Evolutionary conservation across 2,329 filamentous ascomycete species (phyloP).

Genomic region (Colletotrichum lupini): DNA sequence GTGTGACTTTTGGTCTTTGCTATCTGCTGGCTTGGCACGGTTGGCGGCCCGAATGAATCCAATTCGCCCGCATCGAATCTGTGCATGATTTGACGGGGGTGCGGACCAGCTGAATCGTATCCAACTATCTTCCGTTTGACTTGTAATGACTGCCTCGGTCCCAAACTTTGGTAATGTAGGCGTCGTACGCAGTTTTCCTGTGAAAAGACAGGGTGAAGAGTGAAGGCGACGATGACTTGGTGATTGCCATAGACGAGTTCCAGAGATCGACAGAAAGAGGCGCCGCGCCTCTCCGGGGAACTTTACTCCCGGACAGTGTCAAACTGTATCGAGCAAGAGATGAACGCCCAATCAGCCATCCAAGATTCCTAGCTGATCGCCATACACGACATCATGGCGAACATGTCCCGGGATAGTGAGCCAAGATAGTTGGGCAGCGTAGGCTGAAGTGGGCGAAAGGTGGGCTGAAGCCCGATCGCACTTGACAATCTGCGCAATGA

Average conservation of each 20-base stretch:
- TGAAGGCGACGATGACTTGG: background rate
- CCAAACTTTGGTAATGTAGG: background rate
- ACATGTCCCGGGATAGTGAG: background rate
- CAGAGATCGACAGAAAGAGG: background rate
- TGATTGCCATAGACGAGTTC: background rate
- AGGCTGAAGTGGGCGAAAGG: background rate
- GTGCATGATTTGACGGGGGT: background rate
- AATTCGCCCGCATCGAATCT: background rate
- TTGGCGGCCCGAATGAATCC: background rate
- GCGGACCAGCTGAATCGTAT: background rate
- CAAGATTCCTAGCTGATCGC: background rate
- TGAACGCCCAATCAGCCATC: background rate
- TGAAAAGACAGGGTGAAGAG: background rate
- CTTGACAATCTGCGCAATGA: background rate
- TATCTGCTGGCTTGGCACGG: background rate
- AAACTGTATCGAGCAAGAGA: background rate
- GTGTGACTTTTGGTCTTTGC: background rate
- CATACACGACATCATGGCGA: background rate
- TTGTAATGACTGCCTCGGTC: background rate
- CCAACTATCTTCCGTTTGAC: background rate
- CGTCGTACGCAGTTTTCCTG: background rate
- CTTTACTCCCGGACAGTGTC: background rate
- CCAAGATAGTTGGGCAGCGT: background rate
- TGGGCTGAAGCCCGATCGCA: background rate
- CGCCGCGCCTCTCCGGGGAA: background rate